Evolutionary conservation across 805 yeast genomes (phyloP).

Genomic region (Metschnikowia cubensis): DNA sequence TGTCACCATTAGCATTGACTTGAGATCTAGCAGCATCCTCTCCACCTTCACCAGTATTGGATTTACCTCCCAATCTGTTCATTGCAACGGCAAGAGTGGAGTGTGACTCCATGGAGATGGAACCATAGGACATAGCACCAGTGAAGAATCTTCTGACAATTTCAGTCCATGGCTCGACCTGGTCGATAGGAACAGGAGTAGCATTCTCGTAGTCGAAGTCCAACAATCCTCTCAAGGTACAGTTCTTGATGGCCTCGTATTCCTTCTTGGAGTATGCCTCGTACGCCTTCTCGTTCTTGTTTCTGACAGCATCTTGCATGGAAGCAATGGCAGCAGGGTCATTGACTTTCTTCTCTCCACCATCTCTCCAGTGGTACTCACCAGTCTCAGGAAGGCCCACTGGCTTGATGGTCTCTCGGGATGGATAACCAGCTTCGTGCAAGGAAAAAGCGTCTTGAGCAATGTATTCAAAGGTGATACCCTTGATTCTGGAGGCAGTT

Average conservation of each 20-base stretch:
- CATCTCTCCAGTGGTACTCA: conserved; percentile 98
- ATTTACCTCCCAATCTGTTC: conserved; percentile 97
- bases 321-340: conserved; percentile 94
- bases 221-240: conserved; percentile 90
- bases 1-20: conserved; percentile 82
- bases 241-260: conserved; percentile 83
- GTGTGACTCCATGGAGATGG: conserved; percentile 97
- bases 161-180: conserved; percentile 99
- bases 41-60: conserved; percentile 99
- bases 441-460: conserved; percentile 95
- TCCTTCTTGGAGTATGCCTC: conserved; percentile 87
- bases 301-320: conserved; percentile 96
- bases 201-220: conserved; percentile 80
- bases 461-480: conserved; percentile 90
- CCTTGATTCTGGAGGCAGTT: conserved; percentile 94
- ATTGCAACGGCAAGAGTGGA: conserved; percentile 97
- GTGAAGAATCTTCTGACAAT: conserved; percentile 95
- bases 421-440: conserved; percentile 90
- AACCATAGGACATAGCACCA: conserved; percentile 99
- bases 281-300: conserved; percentile 91
- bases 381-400: conserved; percentile 87
- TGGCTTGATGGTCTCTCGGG: conserved; percentile 65
- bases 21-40: conserved; percentile 90
- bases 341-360: conserved; percentile 93
- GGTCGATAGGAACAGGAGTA: conserved; percentile 84